Evolutionary conservation across 2,329 filamentous ascomycete genomes (phyloP), one percentile per base, ranked within the genome.

Genomic region (Parastagonospora avenae): DNA sequence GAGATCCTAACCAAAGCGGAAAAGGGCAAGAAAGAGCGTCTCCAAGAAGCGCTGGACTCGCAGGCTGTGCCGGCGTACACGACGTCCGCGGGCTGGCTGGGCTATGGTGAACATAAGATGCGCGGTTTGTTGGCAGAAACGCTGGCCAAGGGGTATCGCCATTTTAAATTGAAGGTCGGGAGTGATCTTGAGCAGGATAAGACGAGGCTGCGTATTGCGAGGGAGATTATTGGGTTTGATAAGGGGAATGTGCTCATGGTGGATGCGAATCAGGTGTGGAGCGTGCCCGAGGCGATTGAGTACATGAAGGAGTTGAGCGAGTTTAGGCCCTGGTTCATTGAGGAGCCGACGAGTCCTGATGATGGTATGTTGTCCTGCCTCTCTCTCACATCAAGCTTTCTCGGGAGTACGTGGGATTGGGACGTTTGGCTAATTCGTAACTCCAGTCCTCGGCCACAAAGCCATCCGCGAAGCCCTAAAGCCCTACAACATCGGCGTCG

Each of bases 161-260:
- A 96, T 78, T 96, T 96, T 79, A 96, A 96, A 82, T 79, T 96
- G 72, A 96, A 96, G 80, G 91, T 96, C 39, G 91, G 91, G 33
- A 84, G 83, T 9, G 84, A 83, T 60, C 67, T 95, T 12, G 88
- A 86, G 60, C 85, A 87, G 56, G 91, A 96, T 74, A 82, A 82
- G 64, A 79, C 82, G 51, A 80, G 92, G 4, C 78, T 96, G 62
- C 72, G 74, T 11, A 91, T 95, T 72, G 91, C 90, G 5, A 80
- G 91, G 39, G 85, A 90, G 28, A 85, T 93, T 35, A 89, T 96
- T 70, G 90, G 90, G 2, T 93, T 88, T 73, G 91, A 95, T 74
- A 79, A 82, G 69, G 91, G 88, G 52, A 93, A 93, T 73, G 83
- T 93, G 45, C 82, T 96, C 63, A 96, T 96, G 91, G 87, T 95